Base-by-base conservation (phyloP, 73 alveolate species). In the Paramecium pentaurelia region DNA sequence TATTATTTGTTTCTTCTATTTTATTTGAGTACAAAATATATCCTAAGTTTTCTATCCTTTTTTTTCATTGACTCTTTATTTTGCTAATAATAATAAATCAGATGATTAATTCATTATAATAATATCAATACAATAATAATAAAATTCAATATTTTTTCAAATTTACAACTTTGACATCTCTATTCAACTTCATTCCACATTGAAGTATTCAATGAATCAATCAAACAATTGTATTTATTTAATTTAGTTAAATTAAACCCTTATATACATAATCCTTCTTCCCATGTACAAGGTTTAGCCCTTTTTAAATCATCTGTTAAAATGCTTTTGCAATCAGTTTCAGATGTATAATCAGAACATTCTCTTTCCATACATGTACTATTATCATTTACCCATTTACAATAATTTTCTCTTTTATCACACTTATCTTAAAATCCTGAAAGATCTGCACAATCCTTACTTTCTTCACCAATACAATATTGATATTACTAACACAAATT, bases 111-210 rank as follows among this genome's bases (percentile, higher is more conserved):
- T 54, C 70, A 54, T n/a, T 54, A 18, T 64, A 28, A 64, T 64
- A 64, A 11, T 64, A 64, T 28, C 25, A 32, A 64, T 64, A 64
- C 9, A 27, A 64, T 14, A 32, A 64, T 12, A 64, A 32, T 25
- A 28, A 20, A 34, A 14, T 28, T 64, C 84, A 64, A 64, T 64
- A 64, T 32, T 2, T 14, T 14, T 10, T 12, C 10, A 64, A 64
- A 64, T 64, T 28, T 2, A 64, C 84, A 64, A 64, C 84, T 64
- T 16, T 64, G 27, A 64, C 84, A 64, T 64, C 28, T 64, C 84
- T 64, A 64, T 64, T 64, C 84, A 12, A 64, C 84, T 64, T 64
- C 84, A 73, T 73, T 40, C 87, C 87, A 73, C 34, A 44, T 37
- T 9, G 87, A 73, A 20, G 60, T 73, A 11, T 73, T 73, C 64